Conservation (phyloP, 257 asterid genomes). For the Gentiana macrophylla region DNA sequence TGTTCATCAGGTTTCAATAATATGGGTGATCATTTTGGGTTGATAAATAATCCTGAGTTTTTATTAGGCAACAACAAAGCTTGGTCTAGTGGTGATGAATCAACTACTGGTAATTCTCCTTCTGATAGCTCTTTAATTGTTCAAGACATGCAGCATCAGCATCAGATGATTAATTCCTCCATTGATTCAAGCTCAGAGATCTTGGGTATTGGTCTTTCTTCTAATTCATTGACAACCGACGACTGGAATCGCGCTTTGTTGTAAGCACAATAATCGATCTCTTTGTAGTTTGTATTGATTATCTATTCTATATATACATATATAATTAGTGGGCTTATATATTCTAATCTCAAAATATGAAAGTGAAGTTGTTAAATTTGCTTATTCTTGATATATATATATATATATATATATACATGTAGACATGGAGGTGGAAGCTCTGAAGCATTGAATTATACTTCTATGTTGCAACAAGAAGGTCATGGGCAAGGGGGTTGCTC, state of each 20-base stretch:
- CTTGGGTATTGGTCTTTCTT: slow-evolving; percentile 17
- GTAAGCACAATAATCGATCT: slow-evolving; percentile 29
- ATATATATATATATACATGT: slow-evolving; percentile 14
- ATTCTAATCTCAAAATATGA: no score
- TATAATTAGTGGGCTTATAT: no score
- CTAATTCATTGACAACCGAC: slow-evolving; percentile 14
- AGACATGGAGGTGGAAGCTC: slow-evolving; percentile 37
- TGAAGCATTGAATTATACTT: slow-evolving; percentile 29
- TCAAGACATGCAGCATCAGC: slow-evolving; percentile 25
- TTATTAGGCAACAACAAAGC: slow-evolving; percentile 23
- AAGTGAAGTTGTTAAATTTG: slow-evolving; percentile 9
- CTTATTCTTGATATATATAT: slow-evolving; percentile 34
- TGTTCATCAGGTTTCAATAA: slow-evolving; percentile 20
- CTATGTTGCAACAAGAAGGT: slow-evolving; percentile 24
- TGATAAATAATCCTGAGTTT: slow-evolving; percentile 20
- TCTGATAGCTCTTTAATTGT: slow-evolving; percentile 38
- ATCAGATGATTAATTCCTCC: slow-evolving; percentile 8
- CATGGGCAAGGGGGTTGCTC: slow-evolving; percentile 18
- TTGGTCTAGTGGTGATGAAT: slow-evolving; percentile 30
- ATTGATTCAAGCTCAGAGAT: slow-evolving; percentile 18
- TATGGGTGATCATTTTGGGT: slow-evolving; percentile 32
- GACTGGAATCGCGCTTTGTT: slow-evolving; percentile 38
- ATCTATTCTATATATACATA: no score
- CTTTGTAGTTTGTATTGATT: no score
- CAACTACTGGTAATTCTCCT: slow-evolving; percentile 19